Evolutionary conservation across 495 filamentous ascomycete genomes (phyloP), one percentile per base, ranked within the genome.

Genomic region (Peziza echinospora): DNA sequence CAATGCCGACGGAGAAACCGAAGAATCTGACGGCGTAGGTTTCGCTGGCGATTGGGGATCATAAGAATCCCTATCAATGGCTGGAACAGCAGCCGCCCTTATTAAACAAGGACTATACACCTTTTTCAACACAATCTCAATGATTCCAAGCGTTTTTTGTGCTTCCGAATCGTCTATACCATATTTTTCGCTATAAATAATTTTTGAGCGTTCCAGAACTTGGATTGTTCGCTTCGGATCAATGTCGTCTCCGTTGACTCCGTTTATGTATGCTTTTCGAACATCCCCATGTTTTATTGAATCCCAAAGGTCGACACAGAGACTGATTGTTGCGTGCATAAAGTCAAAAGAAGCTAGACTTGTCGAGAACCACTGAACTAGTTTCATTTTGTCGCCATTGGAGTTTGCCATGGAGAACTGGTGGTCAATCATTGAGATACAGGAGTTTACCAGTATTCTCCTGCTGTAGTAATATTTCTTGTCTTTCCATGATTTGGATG

Each of bases 251-350:
- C 22, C 41, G 22, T 26, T 44, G 41, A 23, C 51, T 41, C 21
- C 41, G 52, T 26, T 43, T 54, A 39, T n/a, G 30, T 11, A 4
- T 37, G 41, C 24, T 19, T 44, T 48, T 22, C 46, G 44, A 13
- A 55, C 53, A 40, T 39, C 51, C 8, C 26, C 23, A 24, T 47
- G 42, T 45, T 55, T 55, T 21, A 48, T 41, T 24, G 41, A 37
- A 23, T 48, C 54, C 24, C 53, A 55, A 26, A 93, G 65, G 50
- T 91, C 84, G 24, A 93, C 65, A 52, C 77, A 78, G 17, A 96
- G 70, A 47, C 93, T 75, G 83, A 93, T 93, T 2, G 82, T 80
- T 1, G 82, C 84, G 16, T 91, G 75, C 11, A 93, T 63, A 53
- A 87, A 92, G 53, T 96, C 87, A 21, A 72, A 68, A 42, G 76